These are phyloP conservation scores for Mortierella sp. DNA, from an alignment of 371 early-diverging fungal species.

Conservation along the genomic window DNA sequence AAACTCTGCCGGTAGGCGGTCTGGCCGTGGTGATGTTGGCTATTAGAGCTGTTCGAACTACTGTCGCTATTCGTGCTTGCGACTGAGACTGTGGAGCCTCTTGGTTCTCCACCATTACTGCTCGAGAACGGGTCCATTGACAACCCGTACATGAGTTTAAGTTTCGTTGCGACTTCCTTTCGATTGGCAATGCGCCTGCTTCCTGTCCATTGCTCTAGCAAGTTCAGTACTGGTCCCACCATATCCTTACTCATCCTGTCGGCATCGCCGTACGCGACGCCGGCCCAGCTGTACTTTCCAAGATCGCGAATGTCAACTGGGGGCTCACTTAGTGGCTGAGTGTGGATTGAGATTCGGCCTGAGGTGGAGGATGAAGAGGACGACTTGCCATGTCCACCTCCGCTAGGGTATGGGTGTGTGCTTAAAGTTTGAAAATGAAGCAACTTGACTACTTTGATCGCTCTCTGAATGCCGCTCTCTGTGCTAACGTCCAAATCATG, in stretches of 20 bases:
- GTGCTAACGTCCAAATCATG: slow-evolving; percentile 54
- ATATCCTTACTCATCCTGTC: slow-evolving; percentile 50
- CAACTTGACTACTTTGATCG: slow-evolving; percentile 50
- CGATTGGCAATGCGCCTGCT: slow-evolving; percentile 28
- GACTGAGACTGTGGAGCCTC: slow-evolving; percentile 22
- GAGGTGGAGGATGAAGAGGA: slow-evolving; percentile 6
- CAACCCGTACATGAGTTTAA: slow-evolving; percentile 51
- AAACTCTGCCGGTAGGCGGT: background rate
- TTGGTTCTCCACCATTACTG: background rate
- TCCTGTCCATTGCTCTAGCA: slow-evolving; percentile 46
- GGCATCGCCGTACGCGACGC: slow-evolving; percentile 47
- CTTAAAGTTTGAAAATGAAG: slow-evolving; percentile 11
- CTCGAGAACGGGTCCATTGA: slow-evolving; percentile 25
- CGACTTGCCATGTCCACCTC: slow-evolving; percentile 21
- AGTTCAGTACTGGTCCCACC: slow-evolving; percentile 40
- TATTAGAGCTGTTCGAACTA: slow-evolving; percentile 23
- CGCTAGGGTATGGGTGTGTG: background rate
- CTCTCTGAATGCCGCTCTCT: slow-evolving; percentile 41
- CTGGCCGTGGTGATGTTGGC: slow-evolving; percentile 1
- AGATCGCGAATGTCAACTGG: slow-evolving; percentile 39
- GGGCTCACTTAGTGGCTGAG: slow-evolving; percentile 2
- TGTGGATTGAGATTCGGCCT: background rate
- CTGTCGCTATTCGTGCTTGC: slow-evolving; percentile 42
- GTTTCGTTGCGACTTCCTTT: slow-evolving; percentile 47
- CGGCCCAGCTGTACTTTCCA: slow-evolving; percentile 57